A percentile compares a stretch with the other conserved stretches of the same genome.
phyloP scores from a whole-genome alignment of 2,329 filamentous ascomycete species.

The Phyllosticta capitalensis region DNA sequence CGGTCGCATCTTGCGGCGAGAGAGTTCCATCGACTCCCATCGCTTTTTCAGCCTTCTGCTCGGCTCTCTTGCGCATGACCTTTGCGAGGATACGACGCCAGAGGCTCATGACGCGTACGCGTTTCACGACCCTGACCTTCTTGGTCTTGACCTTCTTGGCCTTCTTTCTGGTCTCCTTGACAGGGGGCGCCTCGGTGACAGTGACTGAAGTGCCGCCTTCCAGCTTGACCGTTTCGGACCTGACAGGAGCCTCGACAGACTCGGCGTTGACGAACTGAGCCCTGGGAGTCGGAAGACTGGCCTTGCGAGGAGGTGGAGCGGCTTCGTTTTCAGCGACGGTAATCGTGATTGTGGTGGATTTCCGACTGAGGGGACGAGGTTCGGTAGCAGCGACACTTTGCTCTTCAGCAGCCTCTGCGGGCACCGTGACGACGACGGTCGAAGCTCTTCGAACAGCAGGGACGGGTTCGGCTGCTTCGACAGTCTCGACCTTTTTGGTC shows the following conservation, averaged over 20 bases:
- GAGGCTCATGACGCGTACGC: neutral
- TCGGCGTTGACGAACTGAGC: neutral
- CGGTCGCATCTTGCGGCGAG: neutral
- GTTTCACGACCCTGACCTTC: neutral
- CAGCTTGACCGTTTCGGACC: neutral
- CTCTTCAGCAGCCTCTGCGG: neutral
- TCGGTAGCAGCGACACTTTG: neutral
- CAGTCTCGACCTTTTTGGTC: neutral
- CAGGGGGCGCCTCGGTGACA: neutral
- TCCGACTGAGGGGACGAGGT: neutral
- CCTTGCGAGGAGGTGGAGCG: neutral
- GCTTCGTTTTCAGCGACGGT: neutral
- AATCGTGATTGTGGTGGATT: neutral
- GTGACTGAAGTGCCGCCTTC: neutral
- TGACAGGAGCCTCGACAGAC: neutral
- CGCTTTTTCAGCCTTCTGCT: neutral
- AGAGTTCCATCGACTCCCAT: neutral
- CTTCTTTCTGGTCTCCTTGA: neutral
- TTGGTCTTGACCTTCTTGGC: neutral
- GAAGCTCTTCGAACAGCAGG: neutral
- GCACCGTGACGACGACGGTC: neutral
- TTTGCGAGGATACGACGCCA: constrained; percentile 2
- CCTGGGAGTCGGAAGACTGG: neutral
- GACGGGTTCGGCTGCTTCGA: neutral
- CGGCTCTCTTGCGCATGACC: neutral